A percentile compares a stretch with the other conserved stretches of the same genome.
These are phyloP conservation scores for Cymbomonas tetramitiformis DNA, from an alignment of 139 green algal genomes.

Conservation along the genomic window DNA sequence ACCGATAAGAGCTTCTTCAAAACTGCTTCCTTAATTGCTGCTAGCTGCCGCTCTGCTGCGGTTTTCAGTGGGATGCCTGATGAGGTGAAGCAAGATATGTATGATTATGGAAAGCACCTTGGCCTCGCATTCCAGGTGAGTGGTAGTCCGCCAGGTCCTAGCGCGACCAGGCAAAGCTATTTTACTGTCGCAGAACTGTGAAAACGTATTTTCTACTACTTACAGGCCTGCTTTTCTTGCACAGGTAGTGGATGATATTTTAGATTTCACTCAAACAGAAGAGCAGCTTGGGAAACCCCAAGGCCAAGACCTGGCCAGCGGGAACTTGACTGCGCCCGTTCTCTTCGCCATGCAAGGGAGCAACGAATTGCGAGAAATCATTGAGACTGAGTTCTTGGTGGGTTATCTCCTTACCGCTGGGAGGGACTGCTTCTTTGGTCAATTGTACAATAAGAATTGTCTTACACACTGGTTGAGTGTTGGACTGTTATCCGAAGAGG, in stretches of 20 bases:
- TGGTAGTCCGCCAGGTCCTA: not conserved
- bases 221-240: no score
- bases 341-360: constrained; percentile 68
- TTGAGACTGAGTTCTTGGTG: constrained; percentile 48
- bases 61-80: constrained; percentile 65
- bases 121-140: constrained; percentile 75
- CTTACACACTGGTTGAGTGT: no score
- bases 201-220: no score
- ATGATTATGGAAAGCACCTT: constrained; percentile 85
- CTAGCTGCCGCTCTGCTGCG: constrained; percentile 65
- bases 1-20: constrained; percentile 94
- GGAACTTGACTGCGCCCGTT: constrained; percentile 87
- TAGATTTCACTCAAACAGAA: constrained; percentile 88
- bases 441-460: not conserved
- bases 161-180: not conserved
- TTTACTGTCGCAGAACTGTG: not conserved
- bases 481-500: no score
- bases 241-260: constrained; percentile 94
- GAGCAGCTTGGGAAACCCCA: constrained; percentile 91
- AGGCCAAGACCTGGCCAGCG: constrained; percentile 82
- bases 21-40: constrained; percentile 93
- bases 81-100: constrained; percentile 76
- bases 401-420: no score
- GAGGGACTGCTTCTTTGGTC: not conserved
- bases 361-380: constrained; percentile 52